phyloP scores from a whole-genome alignment of 2,329 filamentous ascomycete genomes.

The Colletotrichum horii region DNA sequence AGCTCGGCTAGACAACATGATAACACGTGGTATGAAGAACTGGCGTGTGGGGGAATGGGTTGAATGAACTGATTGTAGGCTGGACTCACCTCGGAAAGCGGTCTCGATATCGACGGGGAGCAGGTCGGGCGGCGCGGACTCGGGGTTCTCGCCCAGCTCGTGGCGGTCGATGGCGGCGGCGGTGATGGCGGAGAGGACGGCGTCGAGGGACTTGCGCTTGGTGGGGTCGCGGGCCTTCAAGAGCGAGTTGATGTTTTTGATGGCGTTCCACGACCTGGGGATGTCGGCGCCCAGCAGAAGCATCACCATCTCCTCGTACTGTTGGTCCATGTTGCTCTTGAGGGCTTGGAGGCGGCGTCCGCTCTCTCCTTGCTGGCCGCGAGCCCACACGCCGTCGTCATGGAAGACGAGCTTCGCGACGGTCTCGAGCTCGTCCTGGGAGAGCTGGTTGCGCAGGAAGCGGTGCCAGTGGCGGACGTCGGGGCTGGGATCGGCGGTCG shows the following conservation, averaged over 20 bases:
- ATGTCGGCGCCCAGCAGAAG: background rate
- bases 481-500: background rate
- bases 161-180: background rate
- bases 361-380: background rate
- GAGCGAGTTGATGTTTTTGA: background rate
- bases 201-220: background rate
- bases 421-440: background rate
- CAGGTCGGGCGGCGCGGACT: background rate
- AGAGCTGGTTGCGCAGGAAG: background rate
- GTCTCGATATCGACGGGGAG: too few relatives aligned
- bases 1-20: too few relatives aligned
- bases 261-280: too few relatives aligned
- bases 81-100: too few relatives aligned
- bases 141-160: background rate
- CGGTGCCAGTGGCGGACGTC: background rate
- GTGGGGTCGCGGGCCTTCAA: background rate
- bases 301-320: background rate
- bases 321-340: background rate
- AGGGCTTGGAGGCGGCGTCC: background rate
- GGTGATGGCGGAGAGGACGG: background rate
- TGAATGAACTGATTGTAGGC: too few relatives aligned
- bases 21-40: too few relatives aligned
- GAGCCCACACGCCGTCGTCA: background rate
- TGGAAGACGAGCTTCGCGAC: background rate
- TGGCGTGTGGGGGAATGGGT: too few relatives aligned